A percentile compares a stretch with the other conserved stretches of the same genome.
Evolutionary conservation across 805 yeast species (phyloP).

Genomic region (Ogataea zsoltii): DNA sequence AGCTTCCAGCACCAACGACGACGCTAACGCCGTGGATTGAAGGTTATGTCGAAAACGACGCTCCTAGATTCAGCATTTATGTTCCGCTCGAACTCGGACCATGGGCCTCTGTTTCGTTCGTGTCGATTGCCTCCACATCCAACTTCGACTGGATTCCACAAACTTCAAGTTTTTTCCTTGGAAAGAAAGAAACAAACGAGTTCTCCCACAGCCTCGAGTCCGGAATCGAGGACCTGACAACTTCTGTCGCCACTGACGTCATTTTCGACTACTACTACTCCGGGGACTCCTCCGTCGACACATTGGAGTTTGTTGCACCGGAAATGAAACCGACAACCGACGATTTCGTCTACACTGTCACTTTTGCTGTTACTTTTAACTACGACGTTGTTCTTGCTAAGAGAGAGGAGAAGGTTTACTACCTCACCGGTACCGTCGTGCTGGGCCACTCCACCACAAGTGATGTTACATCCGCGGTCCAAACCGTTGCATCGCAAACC

Average conservation of each 20-base stretch:
- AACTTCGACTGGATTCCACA: constrained; percentile 23
- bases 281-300: constrained; percentile 7
- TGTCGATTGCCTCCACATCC: constrained; percentile 16
- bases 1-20: constrained; percentile 7
- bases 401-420: constrained; percentile 22
- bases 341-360: constrained; percentile 20
- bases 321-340: constrained; percentile 4
- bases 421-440: constrained; percentile 20
- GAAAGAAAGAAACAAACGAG: constrained; percentile 5
- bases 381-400: constrained; percentile 9
- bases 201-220: constrained; percentile 7
- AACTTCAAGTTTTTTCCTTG: constrained; percentile 13
- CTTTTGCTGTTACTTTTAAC: constrained; percentile 23
- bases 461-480: neutral
- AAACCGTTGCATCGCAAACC: constrained; percentile 1
- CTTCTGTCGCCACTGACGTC: constrained; percentile 16
- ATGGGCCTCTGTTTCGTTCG: constrained; percentile 18
- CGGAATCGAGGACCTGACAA: constrained; percentile 13
- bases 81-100: constrained; percentile 26
- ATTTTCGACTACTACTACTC: constrained; percentile 7
- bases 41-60: constrained; percentile 18
- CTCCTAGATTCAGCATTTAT: constrained; percentile 21
- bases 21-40: constrained; percentile 23
- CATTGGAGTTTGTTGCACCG: constrained; percentile 18
- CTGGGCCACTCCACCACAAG: constrained; percentile 2